Percentiles rank a stretch among this genome's conserved stretches.
These are phyloP conservation scores for Tricholoma bakamatsutake DNA, from an alignment of 768 basidiomycete species.

Conservation along the genomic window DNA sequence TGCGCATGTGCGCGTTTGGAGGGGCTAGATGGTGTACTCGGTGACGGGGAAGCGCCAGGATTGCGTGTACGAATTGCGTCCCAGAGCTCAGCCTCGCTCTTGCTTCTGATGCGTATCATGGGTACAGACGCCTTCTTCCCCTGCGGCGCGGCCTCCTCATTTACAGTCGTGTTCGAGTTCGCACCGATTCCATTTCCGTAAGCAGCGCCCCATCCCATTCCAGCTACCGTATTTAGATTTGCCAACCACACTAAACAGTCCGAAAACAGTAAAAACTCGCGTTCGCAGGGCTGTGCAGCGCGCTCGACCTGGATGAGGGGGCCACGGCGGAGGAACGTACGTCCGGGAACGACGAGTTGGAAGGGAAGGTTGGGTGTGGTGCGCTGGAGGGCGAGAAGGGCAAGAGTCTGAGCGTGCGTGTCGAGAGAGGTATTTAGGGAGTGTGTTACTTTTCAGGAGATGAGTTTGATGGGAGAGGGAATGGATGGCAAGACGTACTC, in stretches of 20 bases:
- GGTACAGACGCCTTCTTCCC: conserved; percentile 12
- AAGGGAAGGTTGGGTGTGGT: conserved; percentile 71
- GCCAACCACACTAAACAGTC: conserved; percentile 80
- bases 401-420: conserved; percentile 69
- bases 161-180: conserved; percentile 7
- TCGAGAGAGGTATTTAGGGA: conserved; percentile 78
- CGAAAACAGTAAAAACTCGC: conserved; percentile 78
- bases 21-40: conserved; percentile 16
- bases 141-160: background rate
- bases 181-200: conserved; percentile 13
- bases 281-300: conserved; percentile 43
- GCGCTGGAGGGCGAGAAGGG: conserved; percentile 73
- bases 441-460: conserved; percentile 48
- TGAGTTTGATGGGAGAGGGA: background rate
- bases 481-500: conserved; percentile 39
- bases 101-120: conserved; percentile 45
- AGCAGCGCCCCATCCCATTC: conserved; percentile 17
- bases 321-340: conserved; percentile 70
- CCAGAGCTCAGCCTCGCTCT: conserved; percentile 52
- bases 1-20: conserved; percentile 10
- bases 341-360: conserved; percentile 74
- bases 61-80: background rate
- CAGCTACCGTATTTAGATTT: conserved; percentile 37
- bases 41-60: conserved; percentile 8
- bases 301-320: conserved; percentile 51